phyloP scores from a whole-genome alignment of 2,329 filamentous ascomycete genomes.

The Trichoderma polysporum region DNA sequence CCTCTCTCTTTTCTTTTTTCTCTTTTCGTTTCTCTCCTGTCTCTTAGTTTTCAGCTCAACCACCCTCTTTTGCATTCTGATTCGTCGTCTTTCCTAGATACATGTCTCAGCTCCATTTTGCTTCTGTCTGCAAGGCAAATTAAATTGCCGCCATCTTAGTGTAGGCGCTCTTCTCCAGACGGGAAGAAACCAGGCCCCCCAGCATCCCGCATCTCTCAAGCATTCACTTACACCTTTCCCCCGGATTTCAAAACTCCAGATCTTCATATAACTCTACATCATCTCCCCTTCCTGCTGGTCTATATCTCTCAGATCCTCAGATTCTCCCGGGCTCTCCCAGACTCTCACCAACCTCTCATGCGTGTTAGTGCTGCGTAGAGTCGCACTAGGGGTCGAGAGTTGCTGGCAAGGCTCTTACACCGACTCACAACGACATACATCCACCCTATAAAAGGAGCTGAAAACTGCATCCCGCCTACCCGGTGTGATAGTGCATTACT shows the following conservation, averaged over 20 bases:
- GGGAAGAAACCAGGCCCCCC: background rate
- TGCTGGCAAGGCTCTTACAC: slow-evolving; percentile 1
- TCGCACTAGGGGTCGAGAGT: background rate
- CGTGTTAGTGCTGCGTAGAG: background rate
- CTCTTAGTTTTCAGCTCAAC: background rate
- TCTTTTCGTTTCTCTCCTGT: background rate
- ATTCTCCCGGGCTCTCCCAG: background rate
- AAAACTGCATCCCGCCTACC: slow-evolving; percentile 17
- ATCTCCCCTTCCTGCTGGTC: background rate
- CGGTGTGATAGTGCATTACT: background rate
- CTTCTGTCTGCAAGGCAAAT: slow-evolving; percentile 7
- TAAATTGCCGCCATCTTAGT: background rate
- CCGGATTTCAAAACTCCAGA: background rate
- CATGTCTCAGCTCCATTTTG: slow-evolving; percentile 9
- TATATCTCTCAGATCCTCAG: background rate
- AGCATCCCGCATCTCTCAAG: background rate
- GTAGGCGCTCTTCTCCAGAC: background rate
- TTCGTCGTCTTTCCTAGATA: background rate
- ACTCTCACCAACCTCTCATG: background rate
- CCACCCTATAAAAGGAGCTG: background rate
- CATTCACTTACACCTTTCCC: background rate
- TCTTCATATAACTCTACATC: background rate
- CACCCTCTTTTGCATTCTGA: background rate
- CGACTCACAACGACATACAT: background rate
- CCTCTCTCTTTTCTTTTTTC: background rate